A percentile compares a stretch with the other conserved stretches of the same genome.
Evolutionary conservation across 768 basidiomycete species (phyloP).

Genomic region (Sutorius australiensis): DNA sequence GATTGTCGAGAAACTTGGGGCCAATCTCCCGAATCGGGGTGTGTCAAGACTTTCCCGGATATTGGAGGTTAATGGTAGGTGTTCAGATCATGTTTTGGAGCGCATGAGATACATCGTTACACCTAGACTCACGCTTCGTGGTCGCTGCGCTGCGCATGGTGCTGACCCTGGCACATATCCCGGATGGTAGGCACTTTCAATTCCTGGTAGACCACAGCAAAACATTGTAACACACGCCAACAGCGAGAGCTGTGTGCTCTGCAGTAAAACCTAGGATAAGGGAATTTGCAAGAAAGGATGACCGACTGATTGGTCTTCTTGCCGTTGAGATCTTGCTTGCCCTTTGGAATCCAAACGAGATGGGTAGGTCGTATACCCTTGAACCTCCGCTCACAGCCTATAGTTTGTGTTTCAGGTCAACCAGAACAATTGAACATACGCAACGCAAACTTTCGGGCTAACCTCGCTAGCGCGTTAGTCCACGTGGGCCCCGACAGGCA

Average conservation of each 20-base stretch:
- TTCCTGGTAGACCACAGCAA: neutral
- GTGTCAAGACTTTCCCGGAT: conserved; percentile 13
- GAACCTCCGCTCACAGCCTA: neutral
- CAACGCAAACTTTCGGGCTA: conserved; percentile 9
- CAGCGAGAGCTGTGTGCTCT: neutral
- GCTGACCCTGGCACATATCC: conserved; percentile 14
- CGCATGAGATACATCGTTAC: neutral
- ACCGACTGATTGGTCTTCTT: conserved; percentile 13
- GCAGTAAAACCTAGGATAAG: conserved; percentile 13
- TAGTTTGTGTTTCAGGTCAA: neutral
- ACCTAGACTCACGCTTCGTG: conserved; percentile 10
- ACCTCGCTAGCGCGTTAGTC: conserved; percentile 16
- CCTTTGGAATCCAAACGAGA: conserved; percentile 4
- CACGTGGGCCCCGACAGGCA: neutral
- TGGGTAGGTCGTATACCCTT: neutral
- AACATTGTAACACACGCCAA: neutral
- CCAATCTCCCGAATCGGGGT: neutral
- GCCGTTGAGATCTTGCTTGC: conserved; percentile 20
- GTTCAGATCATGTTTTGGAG: no score
- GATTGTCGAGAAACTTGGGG: conserved; percentile 8
- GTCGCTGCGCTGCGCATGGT: conserved; percentile 19
- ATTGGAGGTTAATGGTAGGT: conserved; percentile 14
- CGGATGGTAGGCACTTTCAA: conserved; percentile 10
- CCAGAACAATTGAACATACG: conserved; percentile 9
- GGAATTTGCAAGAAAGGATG: conserved; percentile 9